Percentiles rank a stretch among this genome's conserved stretches.
Conservation (phyloP, 1,139 yeast genomes). For the Magnusiomyces tetraspermus region DNA sequence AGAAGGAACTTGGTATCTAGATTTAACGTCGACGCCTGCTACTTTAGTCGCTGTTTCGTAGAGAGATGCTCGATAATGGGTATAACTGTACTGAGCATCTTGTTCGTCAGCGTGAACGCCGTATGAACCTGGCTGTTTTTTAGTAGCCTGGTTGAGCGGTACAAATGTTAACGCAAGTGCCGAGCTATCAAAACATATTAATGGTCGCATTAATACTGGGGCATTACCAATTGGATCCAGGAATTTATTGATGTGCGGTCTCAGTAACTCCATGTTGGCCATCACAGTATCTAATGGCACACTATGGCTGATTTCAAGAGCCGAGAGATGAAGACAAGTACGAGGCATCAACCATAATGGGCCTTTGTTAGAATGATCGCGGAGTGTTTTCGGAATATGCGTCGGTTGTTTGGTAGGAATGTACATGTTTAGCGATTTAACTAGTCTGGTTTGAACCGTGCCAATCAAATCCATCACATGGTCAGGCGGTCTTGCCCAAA, state of each 20-base stretch:
- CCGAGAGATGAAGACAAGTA: conserved; percentile 21
- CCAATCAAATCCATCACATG: conserved; percentile 17
- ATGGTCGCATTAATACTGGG: conserved; percentile 18
- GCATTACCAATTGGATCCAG: conserved; percentile 14
- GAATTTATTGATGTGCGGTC: conserved; percentile 8
- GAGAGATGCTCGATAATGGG: conserved; percentile 18
- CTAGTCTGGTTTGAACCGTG: conserved; percentile 16
- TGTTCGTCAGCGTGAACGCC: background rate
- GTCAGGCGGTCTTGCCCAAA: conserved; percentile 23
- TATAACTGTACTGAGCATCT: conserved; percentile 15
- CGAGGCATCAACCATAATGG: conserved; percentile 23
- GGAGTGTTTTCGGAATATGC: conserved; percentile 2
- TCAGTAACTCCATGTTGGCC: conserved; percentile 6
- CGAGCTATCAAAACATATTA: conserved; percentile 19
- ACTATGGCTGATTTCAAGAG: conserved; percentile 22
- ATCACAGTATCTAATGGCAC: conserved; percentile 12
- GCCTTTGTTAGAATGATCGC: conserved; percentile 2
- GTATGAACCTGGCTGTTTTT: background rate
- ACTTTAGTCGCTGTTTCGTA: conserved; percentile 11
- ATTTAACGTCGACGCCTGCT: conserved; percentile 15
- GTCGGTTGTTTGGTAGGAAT: background rate
- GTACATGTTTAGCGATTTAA: conserved; percentile 5
- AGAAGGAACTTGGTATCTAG: conserved; percentile 23
- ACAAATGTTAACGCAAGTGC: conserved; percentile 24
- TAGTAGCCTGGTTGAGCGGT: conserved; percentile 13